Conservation (phyloP, 1,284 basidiomycete species). For the Ganoderma resinaceum region DNA sequence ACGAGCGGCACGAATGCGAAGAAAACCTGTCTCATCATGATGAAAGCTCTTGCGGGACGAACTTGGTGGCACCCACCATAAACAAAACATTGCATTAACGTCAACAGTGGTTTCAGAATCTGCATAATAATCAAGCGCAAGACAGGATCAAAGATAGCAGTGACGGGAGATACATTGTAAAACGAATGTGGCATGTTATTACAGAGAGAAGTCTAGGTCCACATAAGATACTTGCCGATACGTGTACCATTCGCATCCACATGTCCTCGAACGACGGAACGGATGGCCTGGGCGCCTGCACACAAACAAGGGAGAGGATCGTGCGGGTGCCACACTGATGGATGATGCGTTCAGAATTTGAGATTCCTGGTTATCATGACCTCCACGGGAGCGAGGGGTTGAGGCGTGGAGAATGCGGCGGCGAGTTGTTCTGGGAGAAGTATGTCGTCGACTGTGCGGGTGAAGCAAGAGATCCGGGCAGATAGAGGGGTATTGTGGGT, state of each 20-base stretch:
- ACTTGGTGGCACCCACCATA: background rate
- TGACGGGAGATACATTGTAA: background rate
- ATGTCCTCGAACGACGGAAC: background rate
- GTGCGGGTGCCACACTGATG: background rate
- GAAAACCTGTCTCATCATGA: background rate
- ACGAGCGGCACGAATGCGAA: background rate
- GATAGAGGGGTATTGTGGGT: constrained; percentile 76
- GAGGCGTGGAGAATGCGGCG: constrained; percentile 60
- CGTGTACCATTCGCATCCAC: background rate
- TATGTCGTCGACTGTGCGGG: constrained; percentile 67
- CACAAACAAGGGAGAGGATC: background rate
- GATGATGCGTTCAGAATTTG: background rate
- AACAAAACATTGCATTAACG: background rate
- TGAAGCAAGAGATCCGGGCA: constrained; percentile 67
- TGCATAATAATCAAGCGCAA: background rate
- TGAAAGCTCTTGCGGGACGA: background rate
- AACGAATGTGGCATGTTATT: constrained; percentile 15
- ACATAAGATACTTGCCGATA: constrained; percentile 23
- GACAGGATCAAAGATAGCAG: background rate
- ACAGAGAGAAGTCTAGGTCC: constrained; percentile 23
- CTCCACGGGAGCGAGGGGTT: constrained; percentile 44
- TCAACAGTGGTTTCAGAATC: background rate
- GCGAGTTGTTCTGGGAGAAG: constrained; percentile 63
- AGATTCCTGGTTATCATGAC: constrained; percentile 24
- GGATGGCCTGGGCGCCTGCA: background rate